phyloP scores from a whole-genome alignment of 2,329 filamentous ascomycete species.

The Colletotrichum phormii region DNA sequence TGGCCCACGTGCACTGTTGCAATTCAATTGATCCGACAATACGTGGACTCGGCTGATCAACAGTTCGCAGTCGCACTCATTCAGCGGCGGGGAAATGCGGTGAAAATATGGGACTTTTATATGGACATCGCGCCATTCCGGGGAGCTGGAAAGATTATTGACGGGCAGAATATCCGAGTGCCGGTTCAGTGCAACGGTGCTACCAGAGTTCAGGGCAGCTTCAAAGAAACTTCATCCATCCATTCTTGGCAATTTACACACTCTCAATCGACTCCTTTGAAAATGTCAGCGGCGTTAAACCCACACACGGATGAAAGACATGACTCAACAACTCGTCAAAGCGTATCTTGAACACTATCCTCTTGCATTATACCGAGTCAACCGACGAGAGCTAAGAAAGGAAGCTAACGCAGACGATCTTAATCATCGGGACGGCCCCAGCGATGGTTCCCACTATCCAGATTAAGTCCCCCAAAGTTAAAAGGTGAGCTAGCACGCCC shows the following conservation, averaged over 20 bases:
- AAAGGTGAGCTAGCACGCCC: neutral
- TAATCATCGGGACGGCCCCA: neutral
- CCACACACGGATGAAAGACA: neutral
- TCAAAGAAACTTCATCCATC: neutral
- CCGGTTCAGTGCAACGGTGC: neutral
- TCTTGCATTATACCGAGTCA: neutral
- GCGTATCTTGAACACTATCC: neutral
- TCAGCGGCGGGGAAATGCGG: neutral
- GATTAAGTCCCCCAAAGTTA: neutral
- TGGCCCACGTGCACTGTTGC: neutral
- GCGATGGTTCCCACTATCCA: neutral
- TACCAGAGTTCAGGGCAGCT: neutral
- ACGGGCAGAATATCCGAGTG: neutral
- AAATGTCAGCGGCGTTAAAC: neutral
- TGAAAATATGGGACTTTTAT: neutral
- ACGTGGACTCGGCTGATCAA: neutral
- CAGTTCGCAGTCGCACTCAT: neutral
- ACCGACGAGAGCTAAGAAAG: neutral
- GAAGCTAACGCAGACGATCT: neutral
- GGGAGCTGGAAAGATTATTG: neutral
- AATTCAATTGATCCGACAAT: neutral
- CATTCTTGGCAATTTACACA: neutral
- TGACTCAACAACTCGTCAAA: neutral
- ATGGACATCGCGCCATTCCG: neutral
- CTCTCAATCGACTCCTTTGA: neutral